Evolutionary conservation across 331 rosid species (phyloP).

Genomic region (Telfairia occidentalis): DNA sequence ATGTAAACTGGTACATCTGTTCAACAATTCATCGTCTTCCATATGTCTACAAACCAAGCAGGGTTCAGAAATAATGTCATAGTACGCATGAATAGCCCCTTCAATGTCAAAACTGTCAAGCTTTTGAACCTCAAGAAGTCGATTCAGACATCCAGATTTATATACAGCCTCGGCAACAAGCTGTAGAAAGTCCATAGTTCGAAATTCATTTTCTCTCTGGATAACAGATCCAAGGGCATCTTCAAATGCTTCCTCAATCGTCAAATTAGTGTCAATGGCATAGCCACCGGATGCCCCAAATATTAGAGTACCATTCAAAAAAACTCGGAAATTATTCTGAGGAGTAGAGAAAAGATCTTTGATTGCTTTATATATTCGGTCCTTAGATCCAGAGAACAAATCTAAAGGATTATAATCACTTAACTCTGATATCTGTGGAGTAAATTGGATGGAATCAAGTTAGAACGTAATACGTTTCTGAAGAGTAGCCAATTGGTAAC

Average conservation of each 20-base stretch:
- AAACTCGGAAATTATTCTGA: slow-evolving; percentile 87
- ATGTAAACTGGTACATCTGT: slow-evolving; percentile 47
- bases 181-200: slow-evolving; percentile 38
- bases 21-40: slow-evolving; percentile 30
- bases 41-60: slow-evolving; percentile 55
- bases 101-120: slow-evolving; percentile 77
- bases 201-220: slow-evolving; percentile 36
- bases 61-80: slow-evolving; percentile 50
- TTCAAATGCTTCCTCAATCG: slow-evolving; percentile 53
- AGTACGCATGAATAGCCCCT: slow-evolving; percentile 86
- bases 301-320: slow-evolving; percentile 68
- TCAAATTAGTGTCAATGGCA: slow-evolving; percentile 39
- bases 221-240: slow-evolving; percentile 53
- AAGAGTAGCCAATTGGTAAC: neutral
- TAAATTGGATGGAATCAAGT: slow-evolving; percentile 15
- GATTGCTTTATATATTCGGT: slow-evolving; percentile 63
- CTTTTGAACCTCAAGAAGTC: slow-evolving; percentile 65
- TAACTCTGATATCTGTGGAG: slow-evolving; percentile 45
- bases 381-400: slow-evolving; percentile 73
- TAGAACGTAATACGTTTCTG: slow-evolving; percentile 9
- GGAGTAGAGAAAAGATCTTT: slow-evolving; percentile 69
- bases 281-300: slow-evolving; percentile 68
- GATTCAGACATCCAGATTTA: slow-evolving; percentile 51
- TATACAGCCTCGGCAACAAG: slow-evolving; percentile 52
- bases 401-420: slow-evolving; percentile 79